Evolutionary conservation across 306 rosid species (phyloP).

Genomic region (Prinsepia uniflora): DNA sequence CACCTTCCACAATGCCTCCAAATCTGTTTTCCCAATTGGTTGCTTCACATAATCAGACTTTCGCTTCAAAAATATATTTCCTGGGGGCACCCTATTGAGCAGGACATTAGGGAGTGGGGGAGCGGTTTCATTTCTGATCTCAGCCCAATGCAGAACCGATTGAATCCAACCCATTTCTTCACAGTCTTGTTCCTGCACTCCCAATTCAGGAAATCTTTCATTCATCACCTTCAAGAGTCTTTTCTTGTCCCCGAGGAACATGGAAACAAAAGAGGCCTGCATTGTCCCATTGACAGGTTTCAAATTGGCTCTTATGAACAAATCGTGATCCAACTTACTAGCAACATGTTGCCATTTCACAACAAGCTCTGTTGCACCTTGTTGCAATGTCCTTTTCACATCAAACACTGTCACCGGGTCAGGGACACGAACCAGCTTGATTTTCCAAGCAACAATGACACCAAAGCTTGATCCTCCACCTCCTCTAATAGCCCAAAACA

Average conservation of each 20-base stretch:
- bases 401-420: conserved; percentile 41
- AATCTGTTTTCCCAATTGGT: conserved; percentile 24
- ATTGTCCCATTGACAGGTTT: conserved; percentile 9
- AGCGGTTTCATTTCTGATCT: conserved; percentile 4
- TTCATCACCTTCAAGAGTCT: conserved; percentile 15
- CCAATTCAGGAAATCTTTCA: conserved; percentile 26
- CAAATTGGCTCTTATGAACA: conserved; percentile 46
- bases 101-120: conserved; percentile 15
- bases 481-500: conserved; percentile 57
- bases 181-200: conserved; percentile 20
- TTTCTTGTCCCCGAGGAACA: conserved; percentile 16
- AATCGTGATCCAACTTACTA: conserved; percentile 32
- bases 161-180: conserved; percentile 34
- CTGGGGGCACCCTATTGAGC: neutral
- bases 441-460: conserved; percentile 44
- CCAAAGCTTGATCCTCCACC: conserved; percentile 69
- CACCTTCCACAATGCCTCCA: conserved; percentile 29
- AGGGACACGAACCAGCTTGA: conserved; percentile 44
- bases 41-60: conserved; percentile 35
- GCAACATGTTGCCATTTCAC: conserved; percentile 49
- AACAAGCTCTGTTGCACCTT: conserved; percentile 26
- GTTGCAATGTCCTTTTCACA: conserved; percentile 35
- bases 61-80: neutral
- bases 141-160: conserved; percentile 21
- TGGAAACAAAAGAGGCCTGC: conserved; percentile 5